Percentiles rank a stretch among this genome's conserved stretches.
Evolutionary conservation across 1,139 yeast genomes (phyloP).

Genomic region (Hemisphaericaspora subhashii): DNA sequence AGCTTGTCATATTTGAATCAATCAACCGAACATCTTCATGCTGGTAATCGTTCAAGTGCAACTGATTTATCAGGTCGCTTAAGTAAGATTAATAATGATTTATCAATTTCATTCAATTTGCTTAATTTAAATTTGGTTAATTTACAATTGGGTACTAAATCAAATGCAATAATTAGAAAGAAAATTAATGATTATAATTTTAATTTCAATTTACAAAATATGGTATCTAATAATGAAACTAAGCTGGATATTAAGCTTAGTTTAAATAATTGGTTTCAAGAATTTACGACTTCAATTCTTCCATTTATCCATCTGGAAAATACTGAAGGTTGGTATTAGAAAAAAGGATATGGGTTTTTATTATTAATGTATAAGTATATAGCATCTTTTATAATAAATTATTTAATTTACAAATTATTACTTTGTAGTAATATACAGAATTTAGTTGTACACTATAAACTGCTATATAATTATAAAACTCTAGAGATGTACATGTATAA

Average conservation of each 20-base stretch:
- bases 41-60: constrained; percentile 1
- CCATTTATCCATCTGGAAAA: constrained; percentile 36
- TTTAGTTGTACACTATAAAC: neutral
- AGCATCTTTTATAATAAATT: no score
- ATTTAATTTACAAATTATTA: no score
- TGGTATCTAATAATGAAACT: constrained; percentile 1
- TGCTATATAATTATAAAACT: no score
- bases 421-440: neutral
- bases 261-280: constrained; percentile 30
- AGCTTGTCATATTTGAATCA: constrained; percentile 21
- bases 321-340: constrained; percentile 38
- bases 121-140: constrained; percentile 27
- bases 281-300: constrained; percentile 24
- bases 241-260: constrained; percentile 11
- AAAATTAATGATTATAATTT: constrained; percentile 30
- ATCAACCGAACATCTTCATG: constrained; percentile 4
- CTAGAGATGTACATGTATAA: no score
- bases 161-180: constrained; percentile 24
- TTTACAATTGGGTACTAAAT: constrained; percentile 24
- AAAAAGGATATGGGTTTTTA: neutral
- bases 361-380: neutral
- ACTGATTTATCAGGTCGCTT: constrained; percentile 31
- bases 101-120: constrained; percentile 36
- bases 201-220: constrained; percentile 22
- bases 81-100: constrained; percentile 37